Base-by-base conservation (phyloP, 1,284 basidiomycete species). In the Trichosporon asahii region DNA sequence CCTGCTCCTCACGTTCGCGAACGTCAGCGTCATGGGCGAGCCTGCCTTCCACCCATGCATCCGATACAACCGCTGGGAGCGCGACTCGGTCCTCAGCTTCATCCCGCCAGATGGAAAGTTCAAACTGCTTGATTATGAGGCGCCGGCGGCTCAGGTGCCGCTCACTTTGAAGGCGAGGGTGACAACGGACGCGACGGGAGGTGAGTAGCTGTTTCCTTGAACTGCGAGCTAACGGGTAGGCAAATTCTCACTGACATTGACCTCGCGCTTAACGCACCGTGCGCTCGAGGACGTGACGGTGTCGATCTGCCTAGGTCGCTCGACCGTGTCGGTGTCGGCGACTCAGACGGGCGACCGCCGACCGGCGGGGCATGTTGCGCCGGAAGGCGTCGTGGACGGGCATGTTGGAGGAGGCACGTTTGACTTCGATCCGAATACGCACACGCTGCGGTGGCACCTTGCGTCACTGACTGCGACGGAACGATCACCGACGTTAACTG, bases 61-160 rank as follows among this genome's bases (percentile, higher is more conserved):
- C 69, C 94, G 93, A 40, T 85, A 94, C 66, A 88, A 89, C 76
- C 89, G 90, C 67, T 97, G 93, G 91, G 85, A 88, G 61, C 88
- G 90, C 65, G 91, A 93, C 77, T 90, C 89, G 74, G 85, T 88
- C 0, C 85, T 98, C 66, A 95, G 93, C 0, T 98, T 98, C 80
- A 90, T 98, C 57, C 95, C 95, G 2, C 95, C 95, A 1, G 95
- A 98, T 77, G 95, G 95, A 11, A 89, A 89, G 72, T 98, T 98
- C 83, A 88, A 88, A 49, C 86, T 98, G 31, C 88, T 92, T 81
- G 92, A 94, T 77, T 98, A 97, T 79, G 90, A 91, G 33, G 37
- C 64, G 3, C 60, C 27, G 0, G 67, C 69, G 18, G 84, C 80
- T 64, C 86, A 89, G 4, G 80, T 93, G 5, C 92, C 93, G 0